Percentiles rank a stretch among this genome's conserved stretches.
Conservation (phyloP, 192 early-diverging fungal genomes). For the Diversispora eburnea region DNA sequence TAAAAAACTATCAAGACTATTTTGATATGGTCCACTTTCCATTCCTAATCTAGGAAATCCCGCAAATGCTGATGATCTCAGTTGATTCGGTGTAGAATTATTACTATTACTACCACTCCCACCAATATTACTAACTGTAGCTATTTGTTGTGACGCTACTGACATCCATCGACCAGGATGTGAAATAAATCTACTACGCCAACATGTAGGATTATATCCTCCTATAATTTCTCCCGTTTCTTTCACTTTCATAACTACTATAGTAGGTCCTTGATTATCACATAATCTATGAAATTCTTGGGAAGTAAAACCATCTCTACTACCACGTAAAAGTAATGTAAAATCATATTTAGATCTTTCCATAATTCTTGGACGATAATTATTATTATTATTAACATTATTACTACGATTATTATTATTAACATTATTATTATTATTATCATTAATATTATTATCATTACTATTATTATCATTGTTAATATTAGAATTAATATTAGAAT, state of each 20-base stretch:
- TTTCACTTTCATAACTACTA: not conserved
- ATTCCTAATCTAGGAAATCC: not conserved
- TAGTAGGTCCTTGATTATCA: constrained; percentile 11
- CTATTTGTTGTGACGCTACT: no score
- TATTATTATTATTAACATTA: no score
- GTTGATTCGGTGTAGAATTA: no score
- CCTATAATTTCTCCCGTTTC: constrained; percentile 5
- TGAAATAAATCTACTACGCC: not conserved
- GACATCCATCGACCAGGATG: not conserved
- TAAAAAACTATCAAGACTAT: constrained; percentile 12
- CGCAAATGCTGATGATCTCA: not conserved
- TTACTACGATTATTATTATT: no score
- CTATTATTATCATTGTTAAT: no score
- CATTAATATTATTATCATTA: no score
- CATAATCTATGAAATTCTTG: constrained; percentile 11
- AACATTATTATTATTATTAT: no score
- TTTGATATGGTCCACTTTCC: constrained; percentile 14
- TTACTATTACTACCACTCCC: no score
- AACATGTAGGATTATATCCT: not conserved
- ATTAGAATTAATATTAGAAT: no score
- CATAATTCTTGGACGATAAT: not conserved
- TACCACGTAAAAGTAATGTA: constrained; percentile 9
- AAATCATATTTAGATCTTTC: constrained; percentile 13
- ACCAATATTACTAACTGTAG: no score
- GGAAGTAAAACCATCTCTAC: not conserved